Base-by-base conservation (phyloP, 2,329 filamentous ascomycete genomes). In the Scolecobasidium constrictum region DNA sequence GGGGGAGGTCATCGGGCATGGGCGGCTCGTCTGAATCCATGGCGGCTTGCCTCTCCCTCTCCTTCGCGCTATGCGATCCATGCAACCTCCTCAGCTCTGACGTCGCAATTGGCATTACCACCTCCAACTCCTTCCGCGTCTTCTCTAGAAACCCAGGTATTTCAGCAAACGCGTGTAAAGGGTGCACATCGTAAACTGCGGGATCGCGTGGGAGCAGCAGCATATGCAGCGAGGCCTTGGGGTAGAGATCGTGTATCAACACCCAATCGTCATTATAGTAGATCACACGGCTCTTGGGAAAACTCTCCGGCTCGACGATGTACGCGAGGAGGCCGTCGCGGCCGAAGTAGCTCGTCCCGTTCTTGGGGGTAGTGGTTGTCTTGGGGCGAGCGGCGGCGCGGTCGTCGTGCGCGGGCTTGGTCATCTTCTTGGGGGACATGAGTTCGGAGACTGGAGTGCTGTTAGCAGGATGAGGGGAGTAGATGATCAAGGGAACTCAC, bases 141-240 rank as follows among this genome's bases (percentile, higher is more conserved):
- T 71, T 64, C 2, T 64, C 66, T 1, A 92, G 75, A 59, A 96
- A 93, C 1, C 60, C 67, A 1, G 66, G 48, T n/a, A n/a, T 9
- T 57, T 93, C 79, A 5, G 40, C 49, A 51, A 94, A 78, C 4
- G 84, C 85, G 16, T 83, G 75, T 54, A 90, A 81, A 0, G 90
- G 88, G 52, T 94, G 83, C 9, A 77, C 65, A 4, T 70, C 64
- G 51, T 71, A 77, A 55, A 78, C 75, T 2, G 58, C 53, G 1
- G 68, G 56, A 33, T 82, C 75, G 39, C 88, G 82, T 5, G 88
- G 86, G 4, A 96, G 77, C n/a, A 96, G 75, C 3, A 98, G 82
- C 1, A 86, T 72, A 64, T 98, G 92, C 3, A 95, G 70, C 3
- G 75, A 78, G 3, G 84, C 77, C 62, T 96, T 98, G 6, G 92